Conservation (phyloP, 2,329 filamentous ascomycete species). For the Didymella glomerata region DNA sequence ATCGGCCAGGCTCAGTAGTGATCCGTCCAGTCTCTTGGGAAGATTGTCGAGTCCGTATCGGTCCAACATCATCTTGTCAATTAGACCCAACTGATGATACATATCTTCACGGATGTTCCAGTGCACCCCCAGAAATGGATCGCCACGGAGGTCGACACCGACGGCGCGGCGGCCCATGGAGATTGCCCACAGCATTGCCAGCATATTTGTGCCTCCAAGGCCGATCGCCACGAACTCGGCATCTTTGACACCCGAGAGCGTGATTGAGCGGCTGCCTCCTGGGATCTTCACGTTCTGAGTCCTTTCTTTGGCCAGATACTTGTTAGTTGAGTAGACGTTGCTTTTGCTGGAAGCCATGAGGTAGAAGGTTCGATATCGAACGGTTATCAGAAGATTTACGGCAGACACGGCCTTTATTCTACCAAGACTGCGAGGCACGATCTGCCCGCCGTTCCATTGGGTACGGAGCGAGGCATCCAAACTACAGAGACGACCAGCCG, state of each 20-base stretch:
- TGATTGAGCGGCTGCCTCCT: conserved; percentile 1
- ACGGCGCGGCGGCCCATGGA: conserved; percentile 26
- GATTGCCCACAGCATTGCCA: conserved; percentile 31
- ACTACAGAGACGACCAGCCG: not conserved
- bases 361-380: no score
- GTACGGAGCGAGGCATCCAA: not conserved
- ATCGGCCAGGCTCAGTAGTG: conserved; percentile 23
- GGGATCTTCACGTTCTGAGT: not conserved
- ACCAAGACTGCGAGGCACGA: not conserved
- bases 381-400: not conserved
- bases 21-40: conserved; percentile 26
- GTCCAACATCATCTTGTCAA: conserved; percentile 31
- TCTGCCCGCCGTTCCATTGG: not conserved
- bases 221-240: conserved; percentile 29
- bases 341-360: not conserved
- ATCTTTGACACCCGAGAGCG: conserved; percentile 26
- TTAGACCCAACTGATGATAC: conserved; percentile 30
- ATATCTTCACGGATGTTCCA: conserved; percentile 33
- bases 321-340: not conserved
- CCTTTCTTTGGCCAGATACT: conserved; percentile 9
- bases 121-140: conserved; percentile 31
- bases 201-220: conserved; percentile 28
- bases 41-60: conserved; percentile 22
- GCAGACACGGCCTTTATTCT: not conserved
- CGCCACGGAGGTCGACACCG: conserved; percentile 28